Evolutionary conservation across 768 basidiomycete genomes (phyloP).

Genomic region (Boletus vinaceobasis): DNA sequence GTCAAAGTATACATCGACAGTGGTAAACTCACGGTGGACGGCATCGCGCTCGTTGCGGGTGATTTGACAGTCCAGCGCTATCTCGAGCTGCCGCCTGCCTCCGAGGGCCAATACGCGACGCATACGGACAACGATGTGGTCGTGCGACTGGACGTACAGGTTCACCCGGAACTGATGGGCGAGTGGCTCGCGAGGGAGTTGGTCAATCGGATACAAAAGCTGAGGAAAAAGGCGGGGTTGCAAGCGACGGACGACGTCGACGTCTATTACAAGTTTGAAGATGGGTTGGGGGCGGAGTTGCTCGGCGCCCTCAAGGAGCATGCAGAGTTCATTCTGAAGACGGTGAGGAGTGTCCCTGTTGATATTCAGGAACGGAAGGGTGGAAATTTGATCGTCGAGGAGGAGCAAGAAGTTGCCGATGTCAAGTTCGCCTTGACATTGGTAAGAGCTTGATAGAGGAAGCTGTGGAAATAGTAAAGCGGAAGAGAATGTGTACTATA

Average conservation of each 20-base stretch:
- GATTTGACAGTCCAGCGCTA: slow-evolving; percentile 90
- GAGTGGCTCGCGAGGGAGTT: slow-evolving; percentile 90
- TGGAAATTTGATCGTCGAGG: slow-evolving; percentile 63
- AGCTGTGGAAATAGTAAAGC: background rate
- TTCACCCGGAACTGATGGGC: slow-evolving; percentile 79
- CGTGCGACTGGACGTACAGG: slow-evolving; percentile 84
- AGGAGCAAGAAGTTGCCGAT: slow-evolving; percentile 85
- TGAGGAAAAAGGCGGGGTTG: slow-evolving; percentile 93
- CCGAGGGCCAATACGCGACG: slow-evolving; percentile 67
- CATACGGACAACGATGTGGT: slow-evolving; percentile 95
- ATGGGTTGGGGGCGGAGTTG: slow-evolving; percentile 62
- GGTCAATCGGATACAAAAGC: slow-evolving; percentile 89
- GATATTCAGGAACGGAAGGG: slow-evolving; percentile 53
- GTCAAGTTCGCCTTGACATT: slow-evolving; percentile 72
- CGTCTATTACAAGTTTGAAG: slow-evolving; percentile 79
- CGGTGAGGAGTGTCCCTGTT: slow-evolving; percentile 67
- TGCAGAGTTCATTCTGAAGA: slow-evolving; percentile 65
- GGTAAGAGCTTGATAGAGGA: slow-evolving; percentile 36
- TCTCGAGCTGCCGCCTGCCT: slow-evolving; percentile 68
- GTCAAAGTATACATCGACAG: slow-evolving; percentile 73
- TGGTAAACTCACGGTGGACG: slow-evolving; percentile 81
- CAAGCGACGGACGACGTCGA: slow-evolving; percentile 93
- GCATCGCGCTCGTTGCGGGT: slow-evolving; percentile 86
- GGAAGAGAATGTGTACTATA: slow-evolving; percentile 17
- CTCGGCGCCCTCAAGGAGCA: slow-evolving; percentile 62